Base-by-base conservation (phyloP, 805 yeast species). In the Metschnikowia bowlesiae region DNA sequence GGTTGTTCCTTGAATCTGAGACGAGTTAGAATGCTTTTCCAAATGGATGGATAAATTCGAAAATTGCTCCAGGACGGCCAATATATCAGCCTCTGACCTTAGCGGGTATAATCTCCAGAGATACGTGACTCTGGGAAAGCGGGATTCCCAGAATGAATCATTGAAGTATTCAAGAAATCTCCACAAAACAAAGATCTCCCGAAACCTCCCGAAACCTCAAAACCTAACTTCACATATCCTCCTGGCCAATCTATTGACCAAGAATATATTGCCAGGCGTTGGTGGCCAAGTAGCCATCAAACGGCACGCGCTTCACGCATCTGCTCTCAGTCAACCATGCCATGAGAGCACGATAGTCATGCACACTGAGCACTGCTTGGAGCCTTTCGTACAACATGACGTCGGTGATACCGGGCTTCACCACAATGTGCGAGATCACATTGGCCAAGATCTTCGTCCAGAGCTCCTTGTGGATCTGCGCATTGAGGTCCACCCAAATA, bases 401-500 rank as follows among this genome's bases (percentile, higher is more conserved):
- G 6, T 45, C 53, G 3, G 68, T 62, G 28, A 71, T 57, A 0
- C 78, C 77, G 1, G 78, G 78, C 49, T 72, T 60, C 51, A 63
- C 66, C 29, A 65, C 63, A 16, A 73, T 54, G 40, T 66, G 64
- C 53, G 66, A 63, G 8, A 72, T 50, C 6, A 85, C 55, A 9
- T 81, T 70, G 22, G 75, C 67, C 0, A 85, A 63, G 1, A 85
- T 64, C 46, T 73, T 76, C 11, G 67, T 66, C 95, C 96, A 91
- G 6, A 89, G 65, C 0, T 61, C 59, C 28, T 63, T 66, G 53
- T 85, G 83, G 39, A 90, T 74, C 29, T 73, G 64, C 1, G 95
- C 92, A 32, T 70, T 64, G 35, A 84, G 64, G 56, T 84, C 86
- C 10, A 87, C 72, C 96, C 97, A 89, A 8, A 85, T 63, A 37